These are phyloP conservation scores for Kondoa malvinella DNA, from an alignment of 768 basidiomycete species.

Conservation along the genomic window DNA sequence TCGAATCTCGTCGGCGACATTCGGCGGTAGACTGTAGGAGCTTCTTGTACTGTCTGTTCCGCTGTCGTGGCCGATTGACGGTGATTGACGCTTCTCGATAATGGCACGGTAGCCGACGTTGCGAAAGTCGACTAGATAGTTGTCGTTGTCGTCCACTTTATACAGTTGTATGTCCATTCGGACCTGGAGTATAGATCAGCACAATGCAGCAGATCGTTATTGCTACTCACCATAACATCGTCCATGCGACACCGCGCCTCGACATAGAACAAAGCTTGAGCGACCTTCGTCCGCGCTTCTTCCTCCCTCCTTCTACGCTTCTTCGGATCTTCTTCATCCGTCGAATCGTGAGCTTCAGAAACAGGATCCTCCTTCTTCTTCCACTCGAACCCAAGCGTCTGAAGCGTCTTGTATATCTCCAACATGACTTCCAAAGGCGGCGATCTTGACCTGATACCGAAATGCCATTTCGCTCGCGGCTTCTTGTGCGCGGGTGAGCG, in stretches of 20 bases:
- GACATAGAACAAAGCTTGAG: constrained; percentile 60
- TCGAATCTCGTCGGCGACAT: constrained; percentile 23
- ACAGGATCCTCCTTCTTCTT: constrained; percentile 51
- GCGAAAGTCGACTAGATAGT: constrained; percentile 95
- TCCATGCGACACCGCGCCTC: constrained; percentile 80
- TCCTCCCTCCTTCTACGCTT: constrained; percentile 28
- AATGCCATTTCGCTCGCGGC: constrained; percentile 82
- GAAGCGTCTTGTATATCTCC: constrained; percentile 86
- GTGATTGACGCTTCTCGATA: constrained; percentile 28
- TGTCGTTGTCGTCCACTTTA: constrained; percentile 67
- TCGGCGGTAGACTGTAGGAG: constrained; percentile 6
- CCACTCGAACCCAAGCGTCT: constrained; percentile 91
- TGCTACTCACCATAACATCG: constrained; percentile 63
- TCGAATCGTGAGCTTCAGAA: constrained; percentile 40
- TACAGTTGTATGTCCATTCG: constrained; percentile 96
- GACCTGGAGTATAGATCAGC: constrained; percentile 40
- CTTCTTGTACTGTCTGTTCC: not conserved
- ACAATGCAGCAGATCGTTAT: not conserved
- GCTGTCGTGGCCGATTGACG: constrained; percentile 57
- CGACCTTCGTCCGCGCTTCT: constrained; percentile 33
- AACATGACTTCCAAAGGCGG: constrained; percentile 95
- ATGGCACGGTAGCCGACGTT: constrained; percentile 75
- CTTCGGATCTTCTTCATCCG: constrained; percentile 32
- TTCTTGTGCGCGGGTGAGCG: constrained; percentile 41
- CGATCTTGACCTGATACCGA: constrained; percentile 74